Base-by-base conservation (phyloP, 2,329 filamentous ascomycete species). In the Exserohilum rostratum region DNA sequence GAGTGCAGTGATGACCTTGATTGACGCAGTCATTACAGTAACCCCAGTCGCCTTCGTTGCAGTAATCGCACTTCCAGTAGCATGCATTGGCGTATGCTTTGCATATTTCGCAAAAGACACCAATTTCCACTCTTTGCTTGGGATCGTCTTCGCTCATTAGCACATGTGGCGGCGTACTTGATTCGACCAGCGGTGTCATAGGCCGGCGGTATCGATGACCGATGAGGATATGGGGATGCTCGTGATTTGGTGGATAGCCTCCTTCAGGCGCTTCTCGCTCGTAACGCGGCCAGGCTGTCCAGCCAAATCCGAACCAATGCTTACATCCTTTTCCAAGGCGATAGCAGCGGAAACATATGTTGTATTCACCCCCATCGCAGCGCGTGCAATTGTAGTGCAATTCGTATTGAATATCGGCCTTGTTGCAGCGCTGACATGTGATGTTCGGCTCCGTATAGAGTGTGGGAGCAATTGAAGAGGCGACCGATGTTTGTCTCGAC, bases 21-120 rank as follows among this genome's bases (percentile, higher is more conserved):
- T 93, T 93, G 27, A 96, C 91, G 62, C 93, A 98, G 56, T 83
- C 79, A 65, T 93, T 91, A 76, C 93, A 98, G 71, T 91, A 97
- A 0, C 93, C 93, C 93, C 93, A 98, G 69, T 96, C 93, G 5
- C 91, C 93, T 58, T 95, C 87, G 66, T 96, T 96, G 77, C 93
- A 98, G 22, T 83, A 74, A 55, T 89, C 86, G 73, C 93, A 98
- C 58, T 90, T 87, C 93, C 93, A 98, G 75, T 90, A 96, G 75
- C 91, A 95, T 46, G 88, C 84, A 66, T 96, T 93, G 0, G 91
- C 84, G 79, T 86, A 90, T 0, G 83, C 80, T 15, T 83, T 79
- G 71, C 93, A 97, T 43, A 84, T 83, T 33, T 89, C 86, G 71
- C 93, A 98, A 73, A 97, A 97, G 5, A 90, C 87, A 17, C 93